Base-by-base conservation (phyloP, 805 yeast genomes). In the Starmerella stigmatis region DNA sequence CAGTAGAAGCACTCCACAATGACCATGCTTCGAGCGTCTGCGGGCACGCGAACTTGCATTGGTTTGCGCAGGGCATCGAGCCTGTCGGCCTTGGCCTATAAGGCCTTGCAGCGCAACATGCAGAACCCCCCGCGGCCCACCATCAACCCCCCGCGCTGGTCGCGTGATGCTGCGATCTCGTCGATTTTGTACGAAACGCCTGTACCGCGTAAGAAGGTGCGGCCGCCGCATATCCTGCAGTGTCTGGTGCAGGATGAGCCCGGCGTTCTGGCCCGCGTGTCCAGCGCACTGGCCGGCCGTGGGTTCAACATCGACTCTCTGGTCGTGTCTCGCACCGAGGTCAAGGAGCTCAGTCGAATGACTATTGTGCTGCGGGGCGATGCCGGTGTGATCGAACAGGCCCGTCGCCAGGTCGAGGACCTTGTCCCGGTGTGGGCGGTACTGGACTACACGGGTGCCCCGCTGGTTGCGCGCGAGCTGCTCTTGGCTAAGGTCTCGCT, bases 181-280 rank as follows among this genome's bases (percentile, higher is more conserved):
- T 86, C 96, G 11, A 92, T 92, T 55, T 71, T 92, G 53, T 89
- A 88, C 67, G 97, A 92, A 64, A 85, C 95, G 75, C 98, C 75
- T 41, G 56, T 67, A 16, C 73, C 71, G 12, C 60, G 66, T 17
- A 62, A 49, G 36, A 76, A 80, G 30, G 84, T 86, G 33, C 71
- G 74, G 56, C 79, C 81, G 55, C 83, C 83, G 59, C 98, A 92
- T 58, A 94, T 92, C 36, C 73, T 92, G 63, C 92, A 89, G 73
- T 92, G 98, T 69, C 73, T 92, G 61, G 98, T 92, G 15, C 97
- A 92, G 68, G 89, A 92, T 65, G 98, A 92, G 68, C 97, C 98
- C 7, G 98, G 98, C 73, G 98, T 92, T 37, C 71, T 92, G 58
- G 81, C 94, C 28, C 76, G 89, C 45, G 84, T 92, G 34, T 82